Evolutionary conservation across 129 eudicot species (phyloP).

Genomic region (Deinandra increscens): DNA sequence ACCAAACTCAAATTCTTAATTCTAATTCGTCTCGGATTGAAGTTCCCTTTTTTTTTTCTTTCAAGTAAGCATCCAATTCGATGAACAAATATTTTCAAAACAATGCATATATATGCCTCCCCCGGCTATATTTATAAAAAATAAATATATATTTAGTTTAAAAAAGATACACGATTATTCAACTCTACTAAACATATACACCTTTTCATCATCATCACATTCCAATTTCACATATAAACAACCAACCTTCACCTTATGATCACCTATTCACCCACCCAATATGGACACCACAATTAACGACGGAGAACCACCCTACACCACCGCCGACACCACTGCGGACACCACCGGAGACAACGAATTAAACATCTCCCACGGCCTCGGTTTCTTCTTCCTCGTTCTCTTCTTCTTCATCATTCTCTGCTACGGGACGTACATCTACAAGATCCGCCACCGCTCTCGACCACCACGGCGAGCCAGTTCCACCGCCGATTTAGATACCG

Average conservation of each 20-base stretch:
- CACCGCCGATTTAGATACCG: neutral
- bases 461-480: neutral
- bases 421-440: slow-evolving; percentile 34
- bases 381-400: slow-evolving; percentile 21
- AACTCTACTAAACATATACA: too few species aligned
- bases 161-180: neutral
- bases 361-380: slow-evolving; percentile 13
- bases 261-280: neutral
- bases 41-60: too few species aligned
- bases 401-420: slow-evolving; percentile 30
- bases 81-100: neutral
- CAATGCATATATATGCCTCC: neutral
- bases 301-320: slow-evolving; percentile 19
- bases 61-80: neutral
- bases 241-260: neutral
- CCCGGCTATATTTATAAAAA: neutral
- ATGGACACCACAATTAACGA: slow-evolving; percentile 25
- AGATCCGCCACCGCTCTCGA: slow-evolving; percentile 3
- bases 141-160: neutral
- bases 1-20: too few species aligned
- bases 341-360: neutral
- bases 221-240: neutral
- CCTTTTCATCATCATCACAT: neutral
- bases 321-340: too few species aligned
- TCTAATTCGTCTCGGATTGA: too few species aligned